These are phyloP conservation scores for Friedmanniomyces simplex DNA, from an alignment of 495 filamentous ascomycete species.

Conservation along the genomic window DNA sequence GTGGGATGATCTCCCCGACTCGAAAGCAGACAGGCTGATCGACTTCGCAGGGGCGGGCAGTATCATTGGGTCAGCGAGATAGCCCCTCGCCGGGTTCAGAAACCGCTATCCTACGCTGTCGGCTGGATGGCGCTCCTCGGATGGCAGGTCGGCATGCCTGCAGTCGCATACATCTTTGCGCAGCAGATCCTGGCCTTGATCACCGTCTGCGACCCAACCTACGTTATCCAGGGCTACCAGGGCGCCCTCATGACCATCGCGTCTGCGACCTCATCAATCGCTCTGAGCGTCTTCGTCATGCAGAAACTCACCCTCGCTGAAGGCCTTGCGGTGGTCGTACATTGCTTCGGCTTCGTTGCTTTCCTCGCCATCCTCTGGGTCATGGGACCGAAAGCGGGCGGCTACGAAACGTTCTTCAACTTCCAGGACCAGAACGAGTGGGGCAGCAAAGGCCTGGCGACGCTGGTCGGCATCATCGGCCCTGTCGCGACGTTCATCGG, in stretches of 20 bases:
- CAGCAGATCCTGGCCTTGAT: conserved; percentile 34
- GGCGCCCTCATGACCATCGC: conserved; percentile 11
- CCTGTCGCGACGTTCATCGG: conserved; percentile 27
- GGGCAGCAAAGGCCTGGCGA: conserved; percentile 17
- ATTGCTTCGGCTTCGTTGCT: conserved; percentile 22
- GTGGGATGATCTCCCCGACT: too few relatives aligned
- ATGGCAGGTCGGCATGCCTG: conserved; percentile 18
- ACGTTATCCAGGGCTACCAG: conserved; percentile 38
- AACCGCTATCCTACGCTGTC: background rate
- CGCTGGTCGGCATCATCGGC: conserved; percentile 24
- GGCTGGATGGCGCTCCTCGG: conserved; percentile 6
- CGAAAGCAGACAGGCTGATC: too few relatives aligned
- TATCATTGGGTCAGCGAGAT: background rate
- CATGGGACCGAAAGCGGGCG: conserved; percentile 20
- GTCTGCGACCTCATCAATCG: conserved; percentile 6
- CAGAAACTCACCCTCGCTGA: conserved; percentile 21
- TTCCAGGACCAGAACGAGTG: conserved; percentile 25
- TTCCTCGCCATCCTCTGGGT: conserved; percentile 37
- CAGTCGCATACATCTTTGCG: conserved; percentile 26
- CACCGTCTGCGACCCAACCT: conserved; percentile 30
- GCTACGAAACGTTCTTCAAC: conserved; percentile 22
- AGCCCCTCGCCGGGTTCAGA: background rate
- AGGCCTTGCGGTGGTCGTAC: conserved; percentile 10
- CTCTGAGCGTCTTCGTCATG: conserved; percentile 13
- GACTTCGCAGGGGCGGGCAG: too few relatives aligned